Evolutionary conservation across 2,329 filamentous ascomycete genomes (phyloP), one percentile per base, ranked within the genome.

Genomic region (Kalmusia sp.): DNA sequence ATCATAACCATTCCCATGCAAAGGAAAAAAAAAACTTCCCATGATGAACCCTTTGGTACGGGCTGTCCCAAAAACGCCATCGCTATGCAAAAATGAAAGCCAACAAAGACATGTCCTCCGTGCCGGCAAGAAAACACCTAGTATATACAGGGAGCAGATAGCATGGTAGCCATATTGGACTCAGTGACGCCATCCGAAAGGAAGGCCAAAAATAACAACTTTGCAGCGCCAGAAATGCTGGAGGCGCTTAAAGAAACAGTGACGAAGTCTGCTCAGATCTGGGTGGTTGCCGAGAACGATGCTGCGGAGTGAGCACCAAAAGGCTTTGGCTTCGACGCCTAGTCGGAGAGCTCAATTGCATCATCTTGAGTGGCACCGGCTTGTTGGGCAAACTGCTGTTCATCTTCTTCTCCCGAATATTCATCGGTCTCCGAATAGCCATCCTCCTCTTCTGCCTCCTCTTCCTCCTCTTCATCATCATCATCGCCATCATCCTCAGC

Each of bases 341-440:
- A 73, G 49, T 73, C 70, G 3, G 66, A 70, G 9, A 73, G 58
- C 56, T 73, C 69, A 35, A 73, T 73, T 4, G 70, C 68, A 43
- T 72, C 70, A 37, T 72, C 67, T 45, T 71, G 63, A 2, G 68
- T 72, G 5, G 52, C 61, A 9, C 70, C 70, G 1, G 58, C 51
- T n/a, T 49, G 41, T 38, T 63, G 37, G 24, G 48, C 40, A 17
- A 38, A 27, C 31, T 55, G 54, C 34, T 48, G 41, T 11, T 52
- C 47, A 2, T 61, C 59, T n/a, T 57, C 56, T 5, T 59, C 58
- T n/a, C 52, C 50, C 8, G 51, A 38, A 4, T 54, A 51, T 3
- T 48, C 48, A 8, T 57, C 52, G n/a, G n/a, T n/a, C 7, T 46
- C 28, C 8, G 27, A 33, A 17, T 50, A 35, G 12, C 37, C 19